Percentiles rank a stretch among this genome's conserved stretches.
phyloP scores from a whole-genome alignment of 2,329 filamentous ascomycete species.

The Scorias spongiosa region DNA sequence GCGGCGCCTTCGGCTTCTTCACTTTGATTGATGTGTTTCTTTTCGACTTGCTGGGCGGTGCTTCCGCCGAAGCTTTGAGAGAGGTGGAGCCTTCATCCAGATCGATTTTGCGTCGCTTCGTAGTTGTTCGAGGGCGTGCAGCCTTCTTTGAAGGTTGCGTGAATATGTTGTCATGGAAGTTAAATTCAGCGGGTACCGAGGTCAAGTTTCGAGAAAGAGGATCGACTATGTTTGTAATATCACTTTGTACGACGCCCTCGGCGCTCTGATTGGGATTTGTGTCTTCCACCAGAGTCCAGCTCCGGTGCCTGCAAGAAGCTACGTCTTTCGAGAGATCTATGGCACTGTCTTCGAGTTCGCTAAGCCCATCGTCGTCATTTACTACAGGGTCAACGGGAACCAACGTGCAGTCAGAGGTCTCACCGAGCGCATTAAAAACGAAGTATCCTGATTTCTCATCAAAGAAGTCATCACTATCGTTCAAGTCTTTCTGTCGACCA shows the following conservation, averaged over 20 bases:
- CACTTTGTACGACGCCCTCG: not conserved
- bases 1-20: slow-evolving; percentile 38
- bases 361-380: not conserved
- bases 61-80: slow-evolving; percentile 4
- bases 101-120: slow-evolving; percentile 8
- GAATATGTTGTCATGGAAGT: not conserved
- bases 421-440: not conserved
- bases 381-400: not conserved
- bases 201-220: not conserved
- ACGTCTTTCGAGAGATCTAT: not conserved
- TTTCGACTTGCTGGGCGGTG: slow-evolving; percentile 19
- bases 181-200: not conserved
- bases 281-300: not conserved
- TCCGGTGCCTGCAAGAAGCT: not conserved
- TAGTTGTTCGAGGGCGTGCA: slow-evolving; percentile 2
- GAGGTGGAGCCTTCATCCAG: slow-evolving; percentile 1
- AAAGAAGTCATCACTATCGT: not conserved
- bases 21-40: slow-evolving; percentile 4
- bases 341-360: not conserved
- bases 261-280: not conserved
- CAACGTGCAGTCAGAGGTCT: not conserved
- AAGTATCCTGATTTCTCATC: not conserved
- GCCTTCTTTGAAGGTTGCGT: not conserved
- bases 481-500: not conserved
- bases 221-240: not conserved